These are phyloP conservation scores for Dendrothele bispora DNA, from an alignment of 768 basidiomycete genomes.

Conservation along the genomic window DNA sequence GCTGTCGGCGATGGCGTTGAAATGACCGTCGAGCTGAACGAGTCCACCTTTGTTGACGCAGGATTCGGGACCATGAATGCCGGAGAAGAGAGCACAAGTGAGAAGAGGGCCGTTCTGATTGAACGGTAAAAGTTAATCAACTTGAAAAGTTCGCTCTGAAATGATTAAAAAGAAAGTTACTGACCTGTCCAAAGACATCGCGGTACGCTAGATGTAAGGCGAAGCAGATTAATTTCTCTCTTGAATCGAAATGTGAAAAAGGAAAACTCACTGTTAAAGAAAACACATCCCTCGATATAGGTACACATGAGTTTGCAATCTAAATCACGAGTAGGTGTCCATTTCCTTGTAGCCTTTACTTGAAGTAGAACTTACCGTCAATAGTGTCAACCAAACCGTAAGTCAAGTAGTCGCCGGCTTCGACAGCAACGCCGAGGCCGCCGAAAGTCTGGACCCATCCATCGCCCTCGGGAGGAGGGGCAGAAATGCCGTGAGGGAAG, in stretches of 20 bases:
- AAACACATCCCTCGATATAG: constrained; percentile 27
- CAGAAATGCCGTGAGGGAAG: constrained; percentile 18
- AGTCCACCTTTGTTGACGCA: too few relatives aligned
- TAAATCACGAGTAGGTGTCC: not conserved
- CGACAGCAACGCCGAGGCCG: constrained; percentile 29
- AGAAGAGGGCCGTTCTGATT: constrained; percentile 33
- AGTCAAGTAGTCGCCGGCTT: constrained; percentile 32
- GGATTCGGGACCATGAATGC: too few relatives aligned
- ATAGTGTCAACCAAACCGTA: constrained; percentile 35
- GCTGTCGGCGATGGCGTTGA: too few relatives aligned
- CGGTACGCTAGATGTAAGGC: constrained; percentile 25
- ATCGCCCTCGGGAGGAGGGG: constrained; percentile 24
- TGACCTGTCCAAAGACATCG: constrained; percentile 35
- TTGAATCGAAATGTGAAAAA: too few relatives aligned
- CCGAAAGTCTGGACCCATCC: constrained; percentile 24
- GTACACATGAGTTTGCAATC: constrained; percentile 34
- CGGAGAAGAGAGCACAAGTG: constrained; percentile 35
- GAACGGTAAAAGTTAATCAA: too few relatives aligned
- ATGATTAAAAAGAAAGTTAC: too few relatives aligned
- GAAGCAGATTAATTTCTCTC: too few relatives aligned
- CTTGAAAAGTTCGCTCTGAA: not conserved
- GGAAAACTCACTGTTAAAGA: constrained; percentile 32
- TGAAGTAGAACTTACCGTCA: constrained; percentile 17
- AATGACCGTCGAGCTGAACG: too few relatives aligned
- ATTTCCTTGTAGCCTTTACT: not conserved